These are phyloP conservation scores for Picea engelmannii DNA, from an alignment of 83 land plant genomes.

Conservation along the genomic window DNA sequence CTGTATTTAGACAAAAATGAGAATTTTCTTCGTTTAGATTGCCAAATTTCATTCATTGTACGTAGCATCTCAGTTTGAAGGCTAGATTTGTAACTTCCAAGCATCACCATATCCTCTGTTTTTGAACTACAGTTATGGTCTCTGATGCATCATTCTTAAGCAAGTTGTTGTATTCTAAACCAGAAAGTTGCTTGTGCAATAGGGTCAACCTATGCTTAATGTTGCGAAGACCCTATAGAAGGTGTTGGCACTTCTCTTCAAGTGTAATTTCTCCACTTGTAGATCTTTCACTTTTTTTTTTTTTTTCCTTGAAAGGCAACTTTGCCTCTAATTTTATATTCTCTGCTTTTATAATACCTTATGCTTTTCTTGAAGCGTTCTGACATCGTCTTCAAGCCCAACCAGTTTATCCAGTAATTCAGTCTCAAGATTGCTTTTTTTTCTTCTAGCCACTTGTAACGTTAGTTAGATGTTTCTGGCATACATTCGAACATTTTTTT, in stretches of 20 bases:
- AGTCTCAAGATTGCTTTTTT: too few species aligned
- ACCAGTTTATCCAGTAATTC: background rate
- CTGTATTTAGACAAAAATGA: too few species aligned
- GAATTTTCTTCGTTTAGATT: background rate
- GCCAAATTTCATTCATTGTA: background rate
- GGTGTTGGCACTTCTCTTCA: background rate
- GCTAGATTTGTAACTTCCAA: too few species aligned
- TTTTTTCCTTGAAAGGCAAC: background rate
- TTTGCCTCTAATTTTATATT: background rate
- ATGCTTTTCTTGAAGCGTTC: constrained; percentile 2
- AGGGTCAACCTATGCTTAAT: too few species aligned
- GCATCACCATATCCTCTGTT: background rate
- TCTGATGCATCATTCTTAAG: too few species aligned
- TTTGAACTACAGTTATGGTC: too few species aligned
- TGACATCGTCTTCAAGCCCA: background rate
- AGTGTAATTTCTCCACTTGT: constrained; percentile 2
- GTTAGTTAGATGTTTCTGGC: too few species aligned
- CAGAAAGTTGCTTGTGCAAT: background rate
- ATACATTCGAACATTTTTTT: too few species aligned
- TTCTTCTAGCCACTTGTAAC: too few species aligned
- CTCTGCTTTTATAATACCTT: background rate
- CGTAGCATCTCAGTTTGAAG: background rate
- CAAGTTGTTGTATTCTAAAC: too few species aligned
- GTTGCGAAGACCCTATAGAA: background rate
- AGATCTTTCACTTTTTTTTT: too few species aligned